A percentile compares a stretch with the other conserved stretches of the same genome.
Evolutionary conservation across 371 early-diverging fungal genomes (phyloP).

Genomic region (Apophysomyces variabilis): DNA sequence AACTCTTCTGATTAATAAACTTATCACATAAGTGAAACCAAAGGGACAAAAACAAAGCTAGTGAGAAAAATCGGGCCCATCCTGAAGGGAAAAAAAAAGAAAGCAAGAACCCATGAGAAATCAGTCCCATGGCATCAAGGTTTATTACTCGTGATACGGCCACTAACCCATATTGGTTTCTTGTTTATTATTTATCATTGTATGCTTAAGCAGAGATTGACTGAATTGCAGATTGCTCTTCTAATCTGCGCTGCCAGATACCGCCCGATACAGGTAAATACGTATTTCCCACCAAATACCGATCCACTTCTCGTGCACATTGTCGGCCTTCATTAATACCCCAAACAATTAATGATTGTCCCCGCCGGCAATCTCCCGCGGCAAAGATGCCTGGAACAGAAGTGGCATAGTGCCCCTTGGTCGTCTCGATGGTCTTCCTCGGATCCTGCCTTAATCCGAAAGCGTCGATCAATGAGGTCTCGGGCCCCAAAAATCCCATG

Average conservation of each 20-base stretch:
- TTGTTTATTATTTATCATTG: background rate
- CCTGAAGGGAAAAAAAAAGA: background rate
- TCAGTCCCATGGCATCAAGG: constrained; percentile 6
- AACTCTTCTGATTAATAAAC: too few relatives aligned
- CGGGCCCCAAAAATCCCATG: constrained; percentile 98
- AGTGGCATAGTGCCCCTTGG: constrained; percentile 79
- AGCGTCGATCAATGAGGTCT: constrained; percentile 79
- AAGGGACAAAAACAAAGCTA: too few relatives aligned
- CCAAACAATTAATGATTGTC: constrained; percentile 95
- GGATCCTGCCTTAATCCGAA: constrained; percentile 76
- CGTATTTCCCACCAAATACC: constrained; percentile 74
- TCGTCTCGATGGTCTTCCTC: constrained; percentile 80
- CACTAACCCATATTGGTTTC: background rate
- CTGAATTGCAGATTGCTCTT: constrained; percentile 13
- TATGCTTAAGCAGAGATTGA: background rate
- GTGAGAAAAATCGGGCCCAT: too few relatives aligned
- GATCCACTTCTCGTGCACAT: constrained; percentile 93
- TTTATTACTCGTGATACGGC: constrained; percentile 7
- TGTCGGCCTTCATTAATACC: constrained; percentile 97
- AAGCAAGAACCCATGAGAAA: background rate
- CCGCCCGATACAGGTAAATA: constrained; percentile 75
- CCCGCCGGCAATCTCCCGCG: constrained; percentile 96
- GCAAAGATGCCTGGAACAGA: constrained; percentile 86
- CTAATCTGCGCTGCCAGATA: constrained; percentile 57
- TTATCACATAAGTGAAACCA: too few relatives aligned